A percentile compares a stretch with the other conserved stretches of the same genome.
phyloP scores from a whole-genome alignment of 441 rosid genomes.

The Iberis amara region DNA sequence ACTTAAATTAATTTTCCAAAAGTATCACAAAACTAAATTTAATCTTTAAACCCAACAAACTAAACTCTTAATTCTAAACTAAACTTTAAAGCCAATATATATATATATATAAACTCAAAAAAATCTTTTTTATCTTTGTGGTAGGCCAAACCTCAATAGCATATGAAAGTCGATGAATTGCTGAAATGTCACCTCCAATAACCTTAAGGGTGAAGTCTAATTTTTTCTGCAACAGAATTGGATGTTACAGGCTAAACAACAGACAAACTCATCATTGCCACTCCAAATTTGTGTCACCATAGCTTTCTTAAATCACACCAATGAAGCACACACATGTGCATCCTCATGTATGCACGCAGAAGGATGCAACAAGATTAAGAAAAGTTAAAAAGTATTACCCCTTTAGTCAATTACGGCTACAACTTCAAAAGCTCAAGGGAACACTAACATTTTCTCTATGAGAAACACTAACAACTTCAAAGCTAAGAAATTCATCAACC shows the following conservation, averaged over 20 bases:
- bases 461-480: constrained; percentile 92
- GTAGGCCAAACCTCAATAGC: constrained; percentile 71
- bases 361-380: constrained; percentile 19
- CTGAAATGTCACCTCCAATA: constrained; percentile 79
- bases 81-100: no score
- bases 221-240: constrained; percentile 62
- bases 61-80: no score
- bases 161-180: constrained; percentile 79
- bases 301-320: background rate
- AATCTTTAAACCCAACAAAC: no score
- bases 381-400: background rate
- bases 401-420: constrained; percentile 12
- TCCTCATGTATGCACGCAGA: constrained; percentile 9
- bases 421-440: constrained; percentile 11
- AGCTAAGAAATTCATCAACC: constrained; percentile 90
- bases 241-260: constrained; percentile 8
- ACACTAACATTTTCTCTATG: constrained; percentile 67
- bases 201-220: constrained; percentile 81
- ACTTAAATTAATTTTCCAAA: no score
- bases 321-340: constrained; percentile 4
- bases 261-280: no score
- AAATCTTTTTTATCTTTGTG: no score
- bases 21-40: no score
- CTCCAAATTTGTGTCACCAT: no score
- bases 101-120: no score